Conservation (phyloP, 192 early-diverging fungal species). For the Backusella tarrabulga region DNA sequence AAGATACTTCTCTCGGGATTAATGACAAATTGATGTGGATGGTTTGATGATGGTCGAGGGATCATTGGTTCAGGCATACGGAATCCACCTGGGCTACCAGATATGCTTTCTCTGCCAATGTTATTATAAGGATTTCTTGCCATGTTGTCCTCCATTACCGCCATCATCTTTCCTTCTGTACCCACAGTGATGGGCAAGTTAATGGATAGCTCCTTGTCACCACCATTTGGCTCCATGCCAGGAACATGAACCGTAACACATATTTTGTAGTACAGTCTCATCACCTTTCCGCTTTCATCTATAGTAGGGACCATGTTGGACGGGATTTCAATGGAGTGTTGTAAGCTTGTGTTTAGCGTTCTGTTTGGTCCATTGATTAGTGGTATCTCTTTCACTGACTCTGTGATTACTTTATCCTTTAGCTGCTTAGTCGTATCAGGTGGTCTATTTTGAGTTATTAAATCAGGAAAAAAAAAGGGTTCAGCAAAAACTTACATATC, state of each 20-base stretch:
- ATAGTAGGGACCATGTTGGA: background rate
- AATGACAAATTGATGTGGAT: background rate
- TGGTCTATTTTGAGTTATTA: background rate
- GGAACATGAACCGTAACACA: background rate
- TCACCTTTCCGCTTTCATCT: background rate
- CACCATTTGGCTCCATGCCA: background rate
- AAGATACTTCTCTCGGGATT: background rate
- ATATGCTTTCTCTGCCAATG: background rate
- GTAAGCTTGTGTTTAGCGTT: background rate
- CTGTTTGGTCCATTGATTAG: background rate
- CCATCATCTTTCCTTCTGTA: background rate
- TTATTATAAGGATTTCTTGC: background rate
- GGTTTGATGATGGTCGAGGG: background rate
- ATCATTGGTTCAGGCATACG: background rate
- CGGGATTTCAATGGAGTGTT: background rate
- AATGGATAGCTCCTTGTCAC: background rate
- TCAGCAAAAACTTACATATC: background rate
- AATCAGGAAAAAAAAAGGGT: background rate
- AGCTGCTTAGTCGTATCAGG: conserved; percentile 8
- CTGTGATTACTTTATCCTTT: background rate
- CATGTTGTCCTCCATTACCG: background rate
- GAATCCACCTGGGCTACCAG: background rate
- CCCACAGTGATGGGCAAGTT: background rate
- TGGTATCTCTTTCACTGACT: background rate
- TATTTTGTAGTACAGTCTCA: conserved; percentile 6